Evolutionary conservation across 176 grass and related monocot species (phyloP).

Genomic region (Metroxylon sagu): DNA sequence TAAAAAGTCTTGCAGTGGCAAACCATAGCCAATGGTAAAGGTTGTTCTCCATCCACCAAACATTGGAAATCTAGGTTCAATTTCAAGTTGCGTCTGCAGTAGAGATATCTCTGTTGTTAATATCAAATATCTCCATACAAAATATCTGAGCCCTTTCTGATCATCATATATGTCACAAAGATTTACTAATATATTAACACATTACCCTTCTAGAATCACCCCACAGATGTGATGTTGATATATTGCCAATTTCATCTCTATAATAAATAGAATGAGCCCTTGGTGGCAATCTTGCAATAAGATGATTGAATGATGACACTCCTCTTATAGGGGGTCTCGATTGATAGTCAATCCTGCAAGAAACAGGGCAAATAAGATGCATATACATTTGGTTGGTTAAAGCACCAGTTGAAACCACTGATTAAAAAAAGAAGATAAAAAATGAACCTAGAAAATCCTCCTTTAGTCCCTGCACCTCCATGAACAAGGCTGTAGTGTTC

Average conservation of each 20-base stretch:
- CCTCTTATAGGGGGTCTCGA: slow-evolving; percentile 68
- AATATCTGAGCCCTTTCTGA: too few species aligned
- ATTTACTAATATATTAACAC: background rate
- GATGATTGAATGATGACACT: slow-evolving; percentile 74
- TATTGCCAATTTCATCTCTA: slow-evolving; percentile 99
- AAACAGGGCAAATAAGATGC: background rate
- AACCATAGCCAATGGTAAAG: slow-evolving; percentile 85
- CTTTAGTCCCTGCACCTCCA: slow-evolving; percentile 83
- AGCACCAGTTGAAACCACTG: background rate
- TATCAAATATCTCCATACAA: background rate
- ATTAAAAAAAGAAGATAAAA: slow-evolving; percentile 12
- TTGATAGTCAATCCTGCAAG: slow-evolving; percentile 87
- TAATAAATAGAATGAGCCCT: slow-evolving; percentile 94
- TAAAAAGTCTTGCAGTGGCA: slow-evolving; percentile 88
- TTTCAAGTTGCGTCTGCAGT: slow-evolving; percentile 89
- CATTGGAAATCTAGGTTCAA: slow-evolving; percentile 90
- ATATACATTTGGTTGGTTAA: background rate
- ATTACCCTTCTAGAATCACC: slow-evolving; percentile 87
- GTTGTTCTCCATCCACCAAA: slow-evolving; percentile 99
- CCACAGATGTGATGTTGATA: slow-evolving; percentile 95
- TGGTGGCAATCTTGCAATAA: slow-evolving; percentile 76
- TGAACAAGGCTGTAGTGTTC: slow-evolving; percentile 88
- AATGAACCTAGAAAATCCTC: slow-evolving; percentile 84
- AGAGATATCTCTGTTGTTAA: slow-evolving; percentile 8
- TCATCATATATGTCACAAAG: too few species aligned